Percentiles rank a stretch among this genome's conserved stretches.
These are phyloP conservation scores for Microdochium nivale DNA, from an alignment of 2,329 filamentous ascomycete genomes.

Conservation along the genomic window DNA sequence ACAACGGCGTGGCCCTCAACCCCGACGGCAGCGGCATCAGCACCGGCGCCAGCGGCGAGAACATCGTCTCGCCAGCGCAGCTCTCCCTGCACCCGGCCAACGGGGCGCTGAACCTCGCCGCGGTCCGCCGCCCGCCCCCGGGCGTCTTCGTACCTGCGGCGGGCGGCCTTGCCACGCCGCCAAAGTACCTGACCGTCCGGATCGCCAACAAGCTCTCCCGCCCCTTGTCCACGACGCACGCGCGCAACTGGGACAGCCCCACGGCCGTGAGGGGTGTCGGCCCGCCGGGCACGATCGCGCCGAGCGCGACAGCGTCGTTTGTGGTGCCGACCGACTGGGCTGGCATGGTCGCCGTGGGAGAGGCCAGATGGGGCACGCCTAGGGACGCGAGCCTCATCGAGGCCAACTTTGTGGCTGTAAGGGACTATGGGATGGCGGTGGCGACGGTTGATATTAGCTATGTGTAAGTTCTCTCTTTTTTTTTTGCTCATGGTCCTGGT, in stretches of 20 bases:
- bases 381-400: background rate
- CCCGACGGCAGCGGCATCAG: background rate
- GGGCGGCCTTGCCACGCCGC: background rate
- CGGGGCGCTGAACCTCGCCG: background rate
- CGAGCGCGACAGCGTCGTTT: background rate
- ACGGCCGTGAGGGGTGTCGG: background rate
- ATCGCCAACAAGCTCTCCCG: background rate
- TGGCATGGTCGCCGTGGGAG: background rate
- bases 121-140: background rate
- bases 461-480: background rate
- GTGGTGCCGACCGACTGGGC: background rate
- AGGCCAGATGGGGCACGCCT: background rate
- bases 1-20: background rate
- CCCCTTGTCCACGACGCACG: background rate
- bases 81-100: background rate
- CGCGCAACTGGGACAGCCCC: slow-evolving; percentile 1
- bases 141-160: background rate
- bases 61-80: background rate
- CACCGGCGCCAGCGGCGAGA: background rate
- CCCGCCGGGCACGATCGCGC: background rate
- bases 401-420: background rate
- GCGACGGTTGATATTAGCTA: background rate
- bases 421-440: background rate
- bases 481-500: no score
- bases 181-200: background rate